These are phyloP conservation scores for Claviceps purpurea DNA, from an alignment of 2,329 filamentous ascomycete genomes.

Conservation along the genomic window DNA sequence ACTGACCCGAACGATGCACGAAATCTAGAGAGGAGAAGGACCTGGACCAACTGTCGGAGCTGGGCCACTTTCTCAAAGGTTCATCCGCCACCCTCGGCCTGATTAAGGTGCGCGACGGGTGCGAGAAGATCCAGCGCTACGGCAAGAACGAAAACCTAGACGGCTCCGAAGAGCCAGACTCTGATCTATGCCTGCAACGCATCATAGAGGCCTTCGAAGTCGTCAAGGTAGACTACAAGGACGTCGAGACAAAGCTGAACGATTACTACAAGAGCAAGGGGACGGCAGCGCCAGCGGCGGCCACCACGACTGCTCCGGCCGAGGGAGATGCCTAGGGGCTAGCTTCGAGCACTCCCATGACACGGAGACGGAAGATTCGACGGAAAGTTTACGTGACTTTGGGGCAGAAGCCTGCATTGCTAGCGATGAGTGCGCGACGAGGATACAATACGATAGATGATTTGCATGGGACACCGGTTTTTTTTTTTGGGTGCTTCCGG, in stretches of 20 bases:
- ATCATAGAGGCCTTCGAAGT: constrained; percentile 56
- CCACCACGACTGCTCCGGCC: neutral
- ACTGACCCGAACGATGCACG: neutral
- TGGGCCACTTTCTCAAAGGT: constrained; percentile 95
- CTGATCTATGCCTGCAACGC: constrained; percentile 52
- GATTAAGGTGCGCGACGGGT: constrained; percentile 79
- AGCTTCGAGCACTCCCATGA: neutral
- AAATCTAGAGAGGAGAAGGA: constrained; percentile 47
- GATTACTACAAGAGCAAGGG: constrained; percentile 41
- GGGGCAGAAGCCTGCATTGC: neutral
- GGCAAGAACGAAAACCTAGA: constrained; percentile 72
- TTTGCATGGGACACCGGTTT: neutral
- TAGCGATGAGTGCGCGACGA: neutral
- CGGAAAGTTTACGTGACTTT: neutral
- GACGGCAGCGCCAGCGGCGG: no score
- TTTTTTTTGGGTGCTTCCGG: neutral
- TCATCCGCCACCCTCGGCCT: constrained; percentile 90
- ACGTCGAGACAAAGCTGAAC: constrained; percentile 57
- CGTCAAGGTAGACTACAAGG: constrained; percentile 64
- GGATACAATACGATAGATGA: neutral
- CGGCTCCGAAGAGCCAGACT: constrained; percentile 53
- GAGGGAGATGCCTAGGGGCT: constrained; percentile 10
- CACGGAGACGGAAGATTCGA: neutral
- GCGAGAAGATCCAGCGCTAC: constrained; percentile 93
- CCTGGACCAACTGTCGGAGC: constrained; percentile 60